Evolutionary conservation across 1,284 basidiomycete genomes (phyloP).

Genomic region (Leccinum solheimii): DNA sequence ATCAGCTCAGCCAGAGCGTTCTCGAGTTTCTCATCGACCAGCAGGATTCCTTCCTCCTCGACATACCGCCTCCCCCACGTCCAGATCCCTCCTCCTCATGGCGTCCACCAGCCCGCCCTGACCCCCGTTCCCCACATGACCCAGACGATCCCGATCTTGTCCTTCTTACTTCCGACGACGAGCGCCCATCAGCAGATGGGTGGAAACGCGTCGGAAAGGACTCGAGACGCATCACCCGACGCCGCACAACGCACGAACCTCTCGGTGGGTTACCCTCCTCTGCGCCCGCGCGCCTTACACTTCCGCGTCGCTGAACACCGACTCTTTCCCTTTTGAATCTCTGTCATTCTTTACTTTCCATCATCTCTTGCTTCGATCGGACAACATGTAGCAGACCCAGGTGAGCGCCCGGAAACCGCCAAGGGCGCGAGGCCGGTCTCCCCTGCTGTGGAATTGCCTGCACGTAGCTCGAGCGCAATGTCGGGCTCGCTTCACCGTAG

Average conservation of each 20-base stretch:
- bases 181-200: slow-evolving; percentile 40
- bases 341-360: slow-evolving; percentile 2
- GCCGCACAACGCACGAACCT: slow-evolving; percentile 58
- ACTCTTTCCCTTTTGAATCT: slow-evolving; percentile 10
- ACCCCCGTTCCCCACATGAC: slow-evolving; percentile 19
- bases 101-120: slow-evolving; percentile 23
- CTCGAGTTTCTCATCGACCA: slow-evolving; percentile 93
- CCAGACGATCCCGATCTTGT: slow-evolving; percentile 38
- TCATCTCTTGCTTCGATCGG: slow-evolving; percentile 10
- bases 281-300: slow-evolving; percentile 32
- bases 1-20: slow-evolving; percentile 85
- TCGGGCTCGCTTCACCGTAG: slow-evolving; percentile 47
- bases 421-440: slow-evolving; percentile 38
- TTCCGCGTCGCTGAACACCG: slow-evolving; percentile 33
- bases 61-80: slow-evolving; percentile 68
- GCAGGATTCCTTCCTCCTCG: slow-evolving; percentile 85
- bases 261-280: slow-evolving; percentile 46
- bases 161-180: slow-evolving; percentile 48
- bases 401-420: slow-evolving; percentile 14
- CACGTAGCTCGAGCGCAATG: slow-evolving; percentile 26
- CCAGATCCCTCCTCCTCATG: slow-evolving; percentile 35
- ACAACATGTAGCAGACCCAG: slow-evolving; percentile 21
- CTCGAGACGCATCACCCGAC: slow-evolving; percentile 45
- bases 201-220: slow-evolving; percentile 50
- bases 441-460: slow-evolving; percentile 45